A percentile compares a stretch with the other conserved stretches of the same genome.
Conservation (phyloP, 2,329 filamentous ascomycete species). For the Passalora sequoiae region DNA sequence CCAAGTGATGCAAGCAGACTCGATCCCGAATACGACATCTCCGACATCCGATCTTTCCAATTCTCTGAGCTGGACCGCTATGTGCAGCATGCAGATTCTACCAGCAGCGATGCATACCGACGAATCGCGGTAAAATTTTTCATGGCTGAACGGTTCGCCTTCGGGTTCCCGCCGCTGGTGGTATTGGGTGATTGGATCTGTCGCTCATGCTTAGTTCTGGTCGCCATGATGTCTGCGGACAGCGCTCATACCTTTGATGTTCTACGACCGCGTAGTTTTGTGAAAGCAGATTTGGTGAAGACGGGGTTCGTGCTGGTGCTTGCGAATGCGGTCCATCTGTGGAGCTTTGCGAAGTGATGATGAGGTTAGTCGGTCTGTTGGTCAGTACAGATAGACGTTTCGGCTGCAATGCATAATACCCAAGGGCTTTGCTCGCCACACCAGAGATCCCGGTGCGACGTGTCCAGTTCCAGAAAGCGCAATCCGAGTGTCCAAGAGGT, state of each 20-base stretch:
- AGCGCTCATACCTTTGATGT: slow-evolving; percentile 22
- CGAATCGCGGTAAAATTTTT: slow-evolving; percentile 39
- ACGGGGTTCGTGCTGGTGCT: slow-evolving; percentile 16
- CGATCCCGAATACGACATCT: slow-evolving; percentile 10
- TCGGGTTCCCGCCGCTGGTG: slow-evolving; percentile 36
- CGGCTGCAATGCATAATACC: too few relatives aligned
- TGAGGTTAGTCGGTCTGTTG: not conserved
- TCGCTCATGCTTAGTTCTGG: slow-evolving; percentile 23
- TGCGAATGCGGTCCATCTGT: slow-evolving; percentile 30
- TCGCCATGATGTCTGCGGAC: slow-evolving; percentile 24
- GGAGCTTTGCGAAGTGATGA: slow-evolving; percentile 30
- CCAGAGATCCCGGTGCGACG: too few relatives aligned
- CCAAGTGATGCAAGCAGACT: slow-evolving; percentile 16
- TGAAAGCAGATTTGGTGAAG: slow-evolving; percentile 16
- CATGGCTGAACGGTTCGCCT: slow-evolving; percentile 37
- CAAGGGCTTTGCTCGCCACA: too few relatives aligned
- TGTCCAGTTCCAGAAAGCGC: too few relatives aligned
- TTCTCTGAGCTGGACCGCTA: slow-evolving; percentile 40
- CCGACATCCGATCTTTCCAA: slow-evolving; percentile 36
- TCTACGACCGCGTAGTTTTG: slow-evolving; percentile 23
- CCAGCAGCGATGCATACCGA: slow-evolving; percentile 33
- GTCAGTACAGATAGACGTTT: not conserved
- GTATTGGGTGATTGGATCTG: slow-evolving; percentile 25
- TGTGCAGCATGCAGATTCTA: slow-evolving; percentile 24
- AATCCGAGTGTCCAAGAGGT: too few relatives aligned